phyloP scores from a whole-genome alignment of 352 stramenopile genomes.

The Phytophthora rubi region DNA sequence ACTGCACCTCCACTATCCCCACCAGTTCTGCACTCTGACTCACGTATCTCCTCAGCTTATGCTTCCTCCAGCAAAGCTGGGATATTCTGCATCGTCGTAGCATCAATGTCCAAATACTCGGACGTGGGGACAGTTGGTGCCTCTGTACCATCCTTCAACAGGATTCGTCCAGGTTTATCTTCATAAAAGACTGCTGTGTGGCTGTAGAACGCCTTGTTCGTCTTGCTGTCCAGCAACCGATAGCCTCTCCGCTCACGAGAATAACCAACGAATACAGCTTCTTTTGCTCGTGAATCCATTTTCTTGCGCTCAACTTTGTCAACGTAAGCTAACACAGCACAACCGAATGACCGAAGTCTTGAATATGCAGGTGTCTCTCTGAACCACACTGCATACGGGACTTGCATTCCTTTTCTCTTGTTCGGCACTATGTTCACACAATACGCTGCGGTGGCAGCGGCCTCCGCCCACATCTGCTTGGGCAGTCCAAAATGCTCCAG shows the following conservation, averaged over 20 bases:
- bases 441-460: slow-evolving; percentile 18
- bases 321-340: no score
- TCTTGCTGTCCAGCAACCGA: slow-evolving; percentile 10
- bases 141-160: neutral
- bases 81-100: neutral
- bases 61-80: neutral
- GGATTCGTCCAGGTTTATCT: slow-evolving; percentile 10
- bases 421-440: slow-evolving; percentile 11
- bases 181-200: slow-evolving; percentile 19
- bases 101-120: neutral
- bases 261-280: slow-evolving; percentile 16
- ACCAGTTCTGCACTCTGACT: neutral
- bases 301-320: slow-evolving; percentile 20
- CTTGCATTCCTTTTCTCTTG: no score
- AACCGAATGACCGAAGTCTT: no score
- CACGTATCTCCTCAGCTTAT: neutral
- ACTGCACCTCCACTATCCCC: neutral
- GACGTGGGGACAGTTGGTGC: neutral
- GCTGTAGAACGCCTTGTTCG: slow-evolving; percentile 11
- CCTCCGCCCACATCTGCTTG: slow-evolving; percentile 26
- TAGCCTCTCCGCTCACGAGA: slow-evolving; percentile 9
- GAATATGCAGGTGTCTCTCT: no score
- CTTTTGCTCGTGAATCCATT: slow-evolving; percentile 9
- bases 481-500: slow-evolving; percentile 26
- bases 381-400: no score